Base-by-base conservation (phyloP, 2,329 filamentous ascomycete species). In the Xylariaceae sp. region DNA sequence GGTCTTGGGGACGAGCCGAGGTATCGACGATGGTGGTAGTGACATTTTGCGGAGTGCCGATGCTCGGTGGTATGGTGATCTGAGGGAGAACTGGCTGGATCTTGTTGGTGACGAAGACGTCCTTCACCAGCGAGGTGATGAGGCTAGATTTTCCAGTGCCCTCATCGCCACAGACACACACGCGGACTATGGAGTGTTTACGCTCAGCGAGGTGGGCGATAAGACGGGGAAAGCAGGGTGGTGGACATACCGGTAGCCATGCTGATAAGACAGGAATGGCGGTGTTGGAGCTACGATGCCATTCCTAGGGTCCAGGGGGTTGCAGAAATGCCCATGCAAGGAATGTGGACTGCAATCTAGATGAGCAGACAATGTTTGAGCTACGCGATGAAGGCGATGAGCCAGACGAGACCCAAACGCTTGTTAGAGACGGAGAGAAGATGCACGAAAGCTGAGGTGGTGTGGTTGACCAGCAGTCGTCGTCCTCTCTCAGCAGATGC, bases 11-110 rank as follows among this genome's bases (percentile, higher is more conserved):
- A 9, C 95, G 79, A 29, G 93, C 89, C 26, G 91, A 97, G 24
- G 93, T 98, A 66, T 98, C 93, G 70, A 98, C 89, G 56, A 98
- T 91, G 52, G 89, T 95, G 11, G 93, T 98, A 37, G 89, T 95
- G 61, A 97, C 89, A 75, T 95, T 95, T 57, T 97, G 90, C 36
- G 90, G 90, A 4, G 90, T 95, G 44, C 89, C 89, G 53, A 95
- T 86, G 56, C 84, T 91, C 17, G 91, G 90, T 31, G 91, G 91
- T 29, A 98, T 89, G 19, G 90, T 96, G 52, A 98, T 94, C 62
- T 91, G 88, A 17, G 93, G 93, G 9, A 98, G 82, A 47, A 97
- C 86, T 12, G 90, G 79, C 63, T 96, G 91, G 59, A 98, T 96
- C 71, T 94, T 95, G 67, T 87, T 88, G 51, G 86, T 88, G 56